Evolutionary conservation across 208 protist species (phyloP), one percentile per base, ranked within the genome.

Genomic region (Leishmania gerbilli): DNA sequence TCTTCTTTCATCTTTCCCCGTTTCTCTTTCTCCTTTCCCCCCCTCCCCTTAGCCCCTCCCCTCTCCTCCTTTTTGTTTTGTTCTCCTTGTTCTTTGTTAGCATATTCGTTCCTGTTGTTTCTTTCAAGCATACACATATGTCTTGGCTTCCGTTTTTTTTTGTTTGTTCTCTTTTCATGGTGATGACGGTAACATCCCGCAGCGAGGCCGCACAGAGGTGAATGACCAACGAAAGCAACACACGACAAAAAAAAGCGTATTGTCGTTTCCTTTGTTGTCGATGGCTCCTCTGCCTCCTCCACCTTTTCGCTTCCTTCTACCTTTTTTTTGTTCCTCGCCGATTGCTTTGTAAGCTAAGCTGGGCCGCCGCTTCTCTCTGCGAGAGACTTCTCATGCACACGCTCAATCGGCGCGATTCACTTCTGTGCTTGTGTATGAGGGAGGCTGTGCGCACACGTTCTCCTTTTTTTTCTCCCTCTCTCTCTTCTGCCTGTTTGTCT

Each of bases 291-390:
- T 31, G 24, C 24, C 24, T 21, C 27, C 24, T n/a, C 56, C 27
- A 8, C 11, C 56, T n/a, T 9, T 62, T 74, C 15, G 15, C 51
- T 34, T 74, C 45, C 49, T 65, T 65, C 31, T 19, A 31, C 27
- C 69, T n/a, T 40, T 79, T 68, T 71, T 76, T 71, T 65, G 34
- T 84, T 27, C 81, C 34, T 75, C 17, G 6, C 21, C 21, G 60
- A 21, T 56, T 51, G 56, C 6, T 76, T 62, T 67, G 58, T 72
- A 7, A 58, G 40, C 68, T n/a, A 31, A 51, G n/a, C 45, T 17
- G 68, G 37, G 37, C 27, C 45, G 24, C 7, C 42, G 42, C 24
- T 31, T 21, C 24, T 72, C 65, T 71, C 21, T 71, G 24, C 24
- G 4, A 42, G 53, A 24, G 9, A 34, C 42, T 11, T n/a, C 42